Evolutionary conservation across 2,329 filamentous ascomycete genomes (phyloP).

Genomic region (Dactylellina drechsleri): DNA sequence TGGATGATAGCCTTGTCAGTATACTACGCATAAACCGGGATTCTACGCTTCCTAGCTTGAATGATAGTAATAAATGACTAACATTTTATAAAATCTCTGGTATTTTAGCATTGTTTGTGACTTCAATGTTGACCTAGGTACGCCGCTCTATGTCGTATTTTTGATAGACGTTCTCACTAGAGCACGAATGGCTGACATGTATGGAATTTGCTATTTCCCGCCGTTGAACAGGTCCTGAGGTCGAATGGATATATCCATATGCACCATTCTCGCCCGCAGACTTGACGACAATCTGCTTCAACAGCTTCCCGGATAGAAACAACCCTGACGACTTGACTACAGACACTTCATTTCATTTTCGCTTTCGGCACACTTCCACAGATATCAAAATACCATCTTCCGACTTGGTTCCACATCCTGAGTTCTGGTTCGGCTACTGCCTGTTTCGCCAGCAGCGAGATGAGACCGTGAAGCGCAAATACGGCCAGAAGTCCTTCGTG

Average conservation of each 20-base stretch:
- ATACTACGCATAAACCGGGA: not conserved
- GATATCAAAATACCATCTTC: conserved; percentile 56
- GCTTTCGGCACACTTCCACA: conserved; percentile 59
- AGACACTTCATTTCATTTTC: conserved; percentile 58
- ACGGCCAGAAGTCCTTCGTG: conserved; percentile 59
- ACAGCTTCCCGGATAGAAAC: conserved; percentile 59
- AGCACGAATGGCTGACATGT: conserved; percentile 20
- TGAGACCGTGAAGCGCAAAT: conserved; percentile 58
- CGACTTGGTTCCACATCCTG: conserved; percentile 56
- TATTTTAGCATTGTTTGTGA: conserved; percentile 58
- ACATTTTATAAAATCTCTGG: conserved; percentile 4
- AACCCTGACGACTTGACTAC: conserved; percentile 57
- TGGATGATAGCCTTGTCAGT: conserved; percentile 59
- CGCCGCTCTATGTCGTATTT: conserved; percentile 20
- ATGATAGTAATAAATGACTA: conserved; percentile 14
- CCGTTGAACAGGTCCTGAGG: conserved; percentile 56
- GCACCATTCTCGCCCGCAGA: conserved; percentile 58
- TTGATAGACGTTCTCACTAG: not conserved
- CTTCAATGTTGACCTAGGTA: conserved; percentile 59
- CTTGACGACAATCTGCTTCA: conserved; percentile 59
- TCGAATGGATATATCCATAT: conserved; percentile 59
- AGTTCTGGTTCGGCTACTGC: conserved; percentile 59
- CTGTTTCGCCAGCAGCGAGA: conserved; percentile 59
- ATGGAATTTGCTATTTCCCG: not conserved
- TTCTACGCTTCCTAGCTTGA: conserved; percentile 5